Conservation (phyloP, 352 stramenopile genomes). For the Peronospora belbahrii region DNA sequence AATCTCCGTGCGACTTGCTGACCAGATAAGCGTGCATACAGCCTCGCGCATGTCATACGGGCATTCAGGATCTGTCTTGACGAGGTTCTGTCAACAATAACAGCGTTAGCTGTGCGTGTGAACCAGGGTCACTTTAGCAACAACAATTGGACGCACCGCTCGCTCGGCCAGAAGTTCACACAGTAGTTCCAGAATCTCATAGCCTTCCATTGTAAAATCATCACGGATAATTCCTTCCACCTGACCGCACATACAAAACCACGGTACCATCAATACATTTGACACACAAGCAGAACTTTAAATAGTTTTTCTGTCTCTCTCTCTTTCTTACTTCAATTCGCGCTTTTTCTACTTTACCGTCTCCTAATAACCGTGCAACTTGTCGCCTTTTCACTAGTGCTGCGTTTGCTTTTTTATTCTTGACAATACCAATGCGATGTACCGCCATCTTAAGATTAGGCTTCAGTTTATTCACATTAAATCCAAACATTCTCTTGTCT, state of each 20-base stretch:
- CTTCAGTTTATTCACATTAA: conserved; percentile 90
- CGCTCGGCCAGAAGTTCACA: conserved; percentile 91
- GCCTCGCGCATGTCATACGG: conserved; percentile 90
- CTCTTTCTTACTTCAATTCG: conserved; percentile 81
- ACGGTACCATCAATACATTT: not conserved
- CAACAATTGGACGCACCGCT: conserved; percentile 40
- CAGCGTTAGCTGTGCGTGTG: conserved; percentile 1
- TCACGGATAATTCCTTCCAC: conserved; percentile 91
- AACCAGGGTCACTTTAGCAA: too few relatives aligned
- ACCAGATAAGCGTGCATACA: conserved; percentile 93
- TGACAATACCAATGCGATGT: conserved; percentile 85
- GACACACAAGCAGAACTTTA: not conserved
- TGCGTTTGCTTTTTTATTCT: conserved; percentile 88
- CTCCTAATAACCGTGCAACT: conserved; percentile 68
- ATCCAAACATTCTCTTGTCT: conserved; percentile 71
- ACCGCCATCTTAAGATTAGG: conserved; percentile 91
- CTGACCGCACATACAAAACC: conserved; percentile 18
- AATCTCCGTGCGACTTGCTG: conserved; percentile 86
- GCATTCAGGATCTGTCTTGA: conserved; percentile 88
- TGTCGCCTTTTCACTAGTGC: conserved; percentile 67
- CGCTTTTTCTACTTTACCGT: conserved; percentile 91
- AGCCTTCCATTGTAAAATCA: conserved; percentile 93
- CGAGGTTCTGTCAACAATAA: conserved; percentile 53
- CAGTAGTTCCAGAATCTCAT: conserved; percentile 91
- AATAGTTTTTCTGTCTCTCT: not conserved